phyloP scores from a whole-genome alignment of 2,329 filamentous ascomycete species.

The Venturia carpophila region DNA sequence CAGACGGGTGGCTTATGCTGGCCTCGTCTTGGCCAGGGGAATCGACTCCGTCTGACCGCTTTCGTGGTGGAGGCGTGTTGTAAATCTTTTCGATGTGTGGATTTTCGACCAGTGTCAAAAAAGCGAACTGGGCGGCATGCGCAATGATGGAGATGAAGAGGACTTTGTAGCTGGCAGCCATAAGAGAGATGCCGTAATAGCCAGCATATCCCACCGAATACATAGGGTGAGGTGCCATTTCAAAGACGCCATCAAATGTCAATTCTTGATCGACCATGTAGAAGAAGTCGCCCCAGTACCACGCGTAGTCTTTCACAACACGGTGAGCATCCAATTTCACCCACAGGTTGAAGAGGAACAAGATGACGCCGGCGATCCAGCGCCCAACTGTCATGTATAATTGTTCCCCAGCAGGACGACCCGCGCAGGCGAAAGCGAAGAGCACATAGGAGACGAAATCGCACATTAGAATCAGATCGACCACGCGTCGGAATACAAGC shows the following conservation, averaged over 20 bases:
- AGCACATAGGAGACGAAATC: conserved; percentile 96
- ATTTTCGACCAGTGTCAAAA: conserved; percentile 86
- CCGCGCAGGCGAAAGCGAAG: conserved; percentile 83
- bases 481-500: conserved; percentile 89
- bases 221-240: conserved; percentile 98
- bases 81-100: conserved; percentile 98
- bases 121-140: conserved; percentile 88
- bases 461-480: conserved; percentile 97
- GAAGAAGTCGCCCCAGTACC: conserved; percentile 99
- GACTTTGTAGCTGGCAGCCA: conserved; percentile 96
- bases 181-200: conserved; percentile 96
- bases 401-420: conserved; percentile 65
- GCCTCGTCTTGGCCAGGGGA: conserved; percentile 31
- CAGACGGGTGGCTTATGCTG: conserved; percentile 44
- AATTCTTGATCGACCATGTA: conserved; percentile 96
- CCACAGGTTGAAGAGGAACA: conserved; percentile 95
- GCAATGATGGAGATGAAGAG: conserved; percentile 94
- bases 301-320: conserved; percentile 97
- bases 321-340: conserved; percentile 96
- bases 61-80: conserved; percentile 69
- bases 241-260: conserved; percentile 97
- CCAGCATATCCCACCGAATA: conserved; percentile 97
- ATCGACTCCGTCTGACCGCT: conserved; percentile 40
- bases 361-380: conserved; percentile 67
- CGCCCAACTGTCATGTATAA: conserved; percentile 60